These are phyloP conservation scores for Luvunga scandens DNA, from an alignment of 345 rosid genomes.

Conservation along the genomic window DNA sequence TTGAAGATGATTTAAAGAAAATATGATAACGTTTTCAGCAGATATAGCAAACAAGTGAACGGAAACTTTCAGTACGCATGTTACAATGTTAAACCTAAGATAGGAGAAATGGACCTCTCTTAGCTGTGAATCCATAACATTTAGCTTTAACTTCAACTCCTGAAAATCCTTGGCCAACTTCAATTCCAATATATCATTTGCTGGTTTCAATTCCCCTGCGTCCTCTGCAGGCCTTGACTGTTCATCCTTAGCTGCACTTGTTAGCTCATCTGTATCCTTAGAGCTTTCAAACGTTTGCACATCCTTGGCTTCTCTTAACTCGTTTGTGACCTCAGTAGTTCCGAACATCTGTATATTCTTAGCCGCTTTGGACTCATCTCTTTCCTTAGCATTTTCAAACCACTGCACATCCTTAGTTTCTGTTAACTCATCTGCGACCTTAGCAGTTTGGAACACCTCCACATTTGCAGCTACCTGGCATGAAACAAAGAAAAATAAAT, in stretches of 20 bases:
- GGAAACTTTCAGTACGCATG: neutral
- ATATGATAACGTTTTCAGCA: neutral
- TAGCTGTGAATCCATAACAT: constrained; percentile 30
- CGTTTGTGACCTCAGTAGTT: neutral
- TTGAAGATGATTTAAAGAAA: neutral
- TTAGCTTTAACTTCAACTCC: constrained; percentile 35
- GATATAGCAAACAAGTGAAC: no score
- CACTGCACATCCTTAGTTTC: constrained; percentile 4
- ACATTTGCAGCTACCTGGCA: constrained; percentile 19
- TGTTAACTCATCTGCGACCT: neutral
- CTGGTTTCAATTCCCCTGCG: constrained; percentile 10
- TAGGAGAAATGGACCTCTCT: constrained; percentile 28
- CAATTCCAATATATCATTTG: constrained; percentile 8
- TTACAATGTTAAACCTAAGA: neutral
- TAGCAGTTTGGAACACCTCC: neutral
- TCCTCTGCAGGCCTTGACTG: constrained; percentile 11
- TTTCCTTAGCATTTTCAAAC: neutral
- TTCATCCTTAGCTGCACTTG: neutral
- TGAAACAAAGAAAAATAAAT: neutral
- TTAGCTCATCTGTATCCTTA: neutral
- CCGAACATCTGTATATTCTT: neutral
- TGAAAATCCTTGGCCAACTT: constrained; percentile 30
- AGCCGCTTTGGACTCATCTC: neutral
- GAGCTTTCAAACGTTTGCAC: constrained; percentile 1
- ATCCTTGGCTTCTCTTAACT: constrained; percentile 3